Evolutionary conservation across 208 protist genomes (phyloP).

Genomic region (Novymonas esmeraldas): DNA sequence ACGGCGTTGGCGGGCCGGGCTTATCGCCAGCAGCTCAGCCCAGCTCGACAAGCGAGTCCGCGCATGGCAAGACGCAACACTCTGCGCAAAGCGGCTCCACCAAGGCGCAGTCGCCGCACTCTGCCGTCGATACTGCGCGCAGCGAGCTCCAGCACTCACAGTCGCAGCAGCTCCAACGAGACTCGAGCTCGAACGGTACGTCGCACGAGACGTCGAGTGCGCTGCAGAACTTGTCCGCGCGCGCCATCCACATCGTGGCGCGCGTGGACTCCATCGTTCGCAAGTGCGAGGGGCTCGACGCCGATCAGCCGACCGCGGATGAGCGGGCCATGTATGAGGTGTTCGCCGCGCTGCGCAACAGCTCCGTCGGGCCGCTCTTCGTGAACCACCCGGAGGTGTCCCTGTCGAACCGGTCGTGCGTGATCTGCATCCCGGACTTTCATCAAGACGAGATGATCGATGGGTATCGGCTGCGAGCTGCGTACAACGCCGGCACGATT

Average conservation of each 20-base stretch:
- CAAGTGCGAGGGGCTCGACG: slow-evolving; percentile 35
- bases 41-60: background rate
- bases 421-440: slow-evolving; percentile 73
- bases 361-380: slow-evolving; percentile 59
- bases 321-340: slow-evolving; percentile 53
- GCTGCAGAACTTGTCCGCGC: slow-evolving; percentile 23
- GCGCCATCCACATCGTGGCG: slow-evolving; percentile 35
- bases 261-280: slow-evolving; percentile 53
- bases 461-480: slow-evolving; percentile 47
- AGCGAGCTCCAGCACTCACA: background rate
- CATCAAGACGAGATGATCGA: slow-evolving; percentile 55
- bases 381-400: slow-evolving; percentile 73
- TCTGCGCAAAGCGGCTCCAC: background rate
- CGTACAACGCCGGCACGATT: slow-evolving; percentile 67
- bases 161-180: slow-evolving; percentile 2
- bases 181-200: background rate
- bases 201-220: background rate
- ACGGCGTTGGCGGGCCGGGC: background rate
- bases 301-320: slow-evolving; percentile 30
- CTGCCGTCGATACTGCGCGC: background rate
- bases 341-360: slow-evolving; percentile 49
- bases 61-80: background rate
- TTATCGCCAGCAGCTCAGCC: background rate
- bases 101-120: background rate
- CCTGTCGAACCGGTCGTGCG: slow-evolving; percentile 72